Conservation (phyloP, 257 asterid species). For the Solanum bulbocastanum region DNA sequence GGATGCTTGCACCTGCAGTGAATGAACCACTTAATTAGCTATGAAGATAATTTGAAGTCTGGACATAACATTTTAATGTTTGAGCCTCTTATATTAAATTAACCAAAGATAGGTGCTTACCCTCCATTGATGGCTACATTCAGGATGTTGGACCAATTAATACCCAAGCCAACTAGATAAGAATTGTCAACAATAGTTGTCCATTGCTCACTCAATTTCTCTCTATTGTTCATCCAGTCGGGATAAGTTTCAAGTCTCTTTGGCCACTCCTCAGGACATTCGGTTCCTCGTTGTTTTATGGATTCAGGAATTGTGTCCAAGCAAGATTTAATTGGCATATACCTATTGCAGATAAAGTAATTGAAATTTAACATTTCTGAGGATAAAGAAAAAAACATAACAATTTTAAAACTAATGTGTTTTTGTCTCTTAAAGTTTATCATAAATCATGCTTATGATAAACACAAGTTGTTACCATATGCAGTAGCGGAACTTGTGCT, state of each 20-base stretch:
- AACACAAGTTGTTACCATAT: background rate
- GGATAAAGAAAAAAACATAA: background rate
- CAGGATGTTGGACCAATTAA: conserved; percentile 73
- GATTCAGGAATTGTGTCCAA: conserved; percentile 18
- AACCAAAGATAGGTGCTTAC: conserved; percentile 20
- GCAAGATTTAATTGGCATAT: conserved; percentile 52
- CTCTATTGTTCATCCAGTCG: conserved; percentile 26
- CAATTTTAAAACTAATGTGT: background rate
- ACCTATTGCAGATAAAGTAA: conserved; percentile 33
- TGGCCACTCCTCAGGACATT: conserved; percentile 39
- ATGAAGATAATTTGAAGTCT: background rate
- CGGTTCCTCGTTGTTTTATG: conserved; percentile 84
- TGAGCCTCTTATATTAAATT: background rate
- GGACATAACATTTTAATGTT: background rate
- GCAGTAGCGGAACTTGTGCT: conserved; percentile 33
- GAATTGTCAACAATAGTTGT: conserved; percentile 66
- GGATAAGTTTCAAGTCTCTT: conserved; percentile 75
- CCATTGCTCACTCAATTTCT: conserved; percentile 67
- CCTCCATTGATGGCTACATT: conserved; percentile 85
- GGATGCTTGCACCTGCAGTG: conserved; percentile 76
- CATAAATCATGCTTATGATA: background rate
- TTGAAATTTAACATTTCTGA: background rate
- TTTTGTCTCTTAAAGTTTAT: background rate
- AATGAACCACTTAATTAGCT: background rate
- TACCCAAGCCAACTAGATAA: conserved; percentile 69